Evolutionary conservation across 2,329 filamentous ascomycete genomes (phyloP).

Genomic region (Sporothrix inflata): DNA sequence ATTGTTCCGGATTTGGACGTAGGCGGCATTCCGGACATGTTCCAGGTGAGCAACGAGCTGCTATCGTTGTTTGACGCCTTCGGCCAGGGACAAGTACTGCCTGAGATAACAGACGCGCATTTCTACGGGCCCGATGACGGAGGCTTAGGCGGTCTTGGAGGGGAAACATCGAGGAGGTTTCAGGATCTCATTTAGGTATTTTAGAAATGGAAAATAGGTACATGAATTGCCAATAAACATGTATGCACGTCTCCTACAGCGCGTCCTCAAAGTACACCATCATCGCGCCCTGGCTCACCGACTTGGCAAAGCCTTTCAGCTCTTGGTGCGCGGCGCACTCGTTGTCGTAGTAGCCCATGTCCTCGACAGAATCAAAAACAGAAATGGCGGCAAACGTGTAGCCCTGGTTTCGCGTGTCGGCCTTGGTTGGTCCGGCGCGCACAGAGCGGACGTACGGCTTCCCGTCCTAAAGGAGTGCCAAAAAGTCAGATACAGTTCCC

Average conservation of each 20-base stretch:
- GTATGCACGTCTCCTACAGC: slow-evolving; percentile 3
- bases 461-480: slow-evolving; percentile 36
- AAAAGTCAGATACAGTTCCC: slow-evolving; percentile 47
- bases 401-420: slow-evolving; percentile 58
- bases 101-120: no score
- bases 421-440: slow-evolving; percentile 52
- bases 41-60: no score
- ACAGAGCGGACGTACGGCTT: slow-evolving; percentile 38
- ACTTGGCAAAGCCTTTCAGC: slow-evolving; percentile 41
- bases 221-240: no score
- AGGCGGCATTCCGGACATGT: no score
- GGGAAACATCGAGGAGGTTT: no score
- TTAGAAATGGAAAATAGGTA: neutral
- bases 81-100: no score
- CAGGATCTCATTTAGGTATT: neutral
- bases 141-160: no score
- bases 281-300: slow-evolving; percentile 45
- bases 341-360: slow-evolving; percentile 65
- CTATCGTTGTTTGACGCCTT: no score
- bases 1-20: no score
- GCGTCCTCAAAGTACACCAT: slow-evolving; percentile 56
- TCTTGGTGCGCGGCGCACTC: slow-evolving; percentile 43
- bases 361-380: slow-evolving; percentile 58
- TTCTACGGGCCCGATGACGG: no score
- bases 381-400: slow-evolving; percentile 61